A percentile compares a stretch with the other conserved stretches of the same genome.
phyloP scores from a whole-genome alignment of 495 filamentous ascomycete species.

The Penicillium ochrochloron region DNA sequence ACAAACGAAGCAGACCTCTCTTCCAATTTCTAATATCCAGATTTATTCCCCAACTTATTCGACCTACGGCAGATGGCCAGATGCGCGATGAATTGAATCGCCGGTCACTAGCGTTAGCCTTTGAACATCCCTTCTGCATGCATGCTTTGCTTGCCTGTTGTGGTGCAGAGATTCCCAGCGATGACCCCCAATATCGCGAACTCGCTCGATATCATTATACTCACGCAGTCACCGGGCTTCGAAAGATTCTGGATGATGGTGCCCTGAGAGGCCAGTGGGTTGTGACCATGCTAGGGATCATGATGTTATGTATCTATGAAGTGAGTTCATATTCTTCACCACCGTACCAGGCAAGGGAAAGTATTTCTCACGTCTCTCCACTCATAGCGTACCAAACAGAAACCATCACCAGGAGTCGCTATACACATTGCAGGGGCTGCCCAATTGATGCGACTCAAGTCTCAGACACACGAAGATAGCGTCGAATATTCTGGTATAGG shows the following conservation, averaged over 20 bases:
- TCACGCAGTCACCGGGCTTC: background rate
- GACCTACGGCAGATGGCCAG: background rate
- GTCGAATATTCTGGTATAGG: constrained; percentile 1
- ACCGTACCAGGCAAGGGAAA: background rate
- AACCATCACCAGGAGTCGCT: constrained; percentile 23
- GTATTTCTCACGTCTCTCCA: background rate
- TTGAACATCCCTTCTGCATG: background rate
- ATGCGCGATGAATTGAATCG: background rate
- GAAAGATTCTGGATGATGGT: background rate
- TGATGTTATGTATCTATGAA: background rate
- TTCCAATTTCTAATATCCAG: background rate
- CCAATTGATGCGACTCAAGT: constrained; percentile 22
- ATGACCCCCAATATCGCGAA: background rate
- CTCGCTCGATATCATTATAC: background rate
- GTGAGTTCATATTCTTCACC: background rate
- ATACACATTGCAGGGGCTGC: constrained; percentile 30
- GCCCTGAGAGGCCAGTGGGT: background rate
- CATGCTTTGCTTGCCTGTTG: background rate
- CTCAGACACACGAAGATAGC: background rate
- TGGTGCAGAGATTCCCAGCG: background rate
- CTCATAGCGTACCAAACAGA: constrained; percentile 4
- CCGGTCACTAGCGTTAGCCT: background rate
- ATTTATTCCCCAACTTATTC: background rate
- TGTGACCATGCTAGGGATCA: background rate
- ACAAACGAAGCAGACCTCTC: background rate